Percentiles rank a stretch among this genome's conserved stretches.
Evolutionary conservation across 129 eudicot genomes (phyloP).

Genomic region (Solidago caesia): DNA sequence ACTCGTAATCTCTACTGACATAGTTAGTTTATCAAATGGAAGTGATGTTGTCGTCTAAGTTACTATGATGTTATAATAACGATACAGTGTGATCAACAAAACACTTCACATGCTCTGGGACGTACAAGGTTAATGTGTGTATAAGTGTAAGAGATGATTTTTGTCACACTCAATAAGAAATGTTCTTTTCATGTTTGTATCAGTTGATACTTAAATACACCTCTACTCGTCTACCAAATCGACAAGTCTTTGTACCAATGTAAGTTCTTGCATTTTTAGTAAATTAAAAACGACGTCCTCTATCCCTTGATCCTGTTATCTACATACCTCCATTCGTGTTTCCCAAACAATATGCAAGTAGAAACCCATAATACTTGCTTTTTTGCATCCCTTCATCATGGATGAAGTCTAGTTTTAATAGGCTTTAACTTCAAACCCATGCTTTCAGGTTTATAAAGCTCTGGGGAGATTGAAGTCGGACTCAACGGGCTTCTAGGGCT

Average conservation of each 20-base stretch:
- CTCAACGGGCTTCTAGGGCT: slow-evolving; percentile 97
- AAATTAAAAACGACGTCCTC: not conserved
- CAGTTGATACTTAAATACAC: too few species aligned
- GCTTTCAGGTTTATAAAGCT: slow-evolving; percentile 84
- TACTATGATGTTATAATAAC: too few species aligned
- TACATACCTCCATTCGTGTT: slow-evolving; percentile 1
- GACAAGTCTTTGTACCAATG: not conserved
- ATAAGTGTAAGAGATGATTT: too few species aligned
- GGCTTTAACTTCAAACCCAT: slow-evolving; percentile 97
- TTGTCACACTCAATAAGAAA: too few species aligned
- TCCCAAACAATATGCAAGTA: not conserved
- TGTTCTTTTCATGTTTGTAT: too few species aligned
- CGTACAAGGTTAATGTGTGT: too few species aligned
- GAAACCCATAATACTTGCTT: not conserved
- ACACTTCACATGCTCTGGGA: too few species aligned
- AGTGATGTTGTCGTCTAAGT: too few species aligned
- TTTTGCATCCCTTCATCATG: not conserved
- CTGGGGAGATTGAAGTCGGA: slow-evolving; percentile 78
- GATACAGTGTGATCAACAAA: too few species aligned
- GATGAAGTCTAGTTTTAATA: slow-evolving; percentile 59
- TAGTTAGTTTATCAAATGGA: too few species aligned
- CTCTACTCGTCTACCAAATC: not conserved
- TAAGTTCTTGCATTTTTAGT: not conserved
- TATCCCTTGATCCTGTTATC: slow-evolving; percentile 3
- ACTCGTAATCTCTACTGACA: too few species aligned